A percentile compares a stretch with the other conserved stretches of the same genome.
Conservation (phyloP, 441 rosid genomes). For the Rhodomyrtus psidioides region DNA sequence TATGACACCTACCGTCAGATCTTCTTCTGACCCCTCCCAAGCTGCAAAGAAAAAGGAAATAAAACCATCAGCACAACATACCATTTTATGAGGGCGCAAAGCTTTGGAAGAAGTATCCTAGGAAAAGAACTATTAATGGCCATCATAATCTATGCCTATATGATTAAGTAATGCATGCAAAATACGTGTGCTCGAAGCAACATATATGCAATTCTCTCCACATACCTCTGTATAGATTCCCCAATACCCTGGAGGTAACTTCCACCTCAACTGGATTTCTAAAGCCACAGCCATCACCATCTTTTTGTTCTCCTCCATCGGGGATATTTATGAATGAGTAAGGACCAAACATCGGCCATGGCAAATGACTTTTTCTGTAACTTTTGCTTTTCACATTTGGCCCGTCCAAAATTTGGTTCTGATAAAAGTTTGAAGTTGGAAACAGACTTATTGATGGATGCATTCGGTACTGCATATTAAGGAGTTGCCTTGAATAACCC, state of each 20-base stretch:
- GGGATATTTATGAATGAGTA: constrained; percentile 37
- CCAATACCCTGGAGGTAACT: constrained; percentile 21
- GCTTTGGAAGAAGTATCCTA: neutral
- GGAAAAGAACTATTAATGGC: neutral
- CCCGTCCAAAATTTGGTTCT: constrained; percentile 20
- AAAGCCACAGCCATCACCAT: constrained; percentile 11
- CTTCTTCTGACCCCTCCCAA: no score
- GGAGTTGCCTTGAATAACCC: constrained; percentile 26
- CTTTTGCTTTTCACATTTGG: constrained; percentile 11
- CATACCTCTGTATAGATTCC: constrained; percentile 23
- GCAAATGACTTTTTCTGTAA: constrained; percentile 17
- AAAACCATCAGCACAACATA: no score
- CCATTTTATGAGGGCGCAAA: neutral
- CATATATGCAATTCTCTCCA: neutral
- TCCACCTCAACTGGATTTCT: constrained; percentile 40
- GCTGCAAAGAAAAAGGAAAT: no score
- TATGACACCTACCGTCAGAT: no score
- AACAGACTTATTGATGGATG: constrained; percentile 41
- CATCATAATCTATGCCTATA: neutral
- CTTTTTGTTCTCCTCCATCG: constrained; percentile 31
- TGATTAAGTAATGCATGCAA: neutral
- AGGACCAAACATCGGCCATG: constrained; percentile 33
- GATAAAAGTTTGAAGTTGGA: constrained; percentile 31
- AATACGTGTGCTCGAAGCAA: neutral
- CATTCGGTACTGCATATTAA: constrained; percentile 43